Base-by-base conservation (phyloP, 495 filamentous ascomycete species). In the Neurospora discreta region DNA sequence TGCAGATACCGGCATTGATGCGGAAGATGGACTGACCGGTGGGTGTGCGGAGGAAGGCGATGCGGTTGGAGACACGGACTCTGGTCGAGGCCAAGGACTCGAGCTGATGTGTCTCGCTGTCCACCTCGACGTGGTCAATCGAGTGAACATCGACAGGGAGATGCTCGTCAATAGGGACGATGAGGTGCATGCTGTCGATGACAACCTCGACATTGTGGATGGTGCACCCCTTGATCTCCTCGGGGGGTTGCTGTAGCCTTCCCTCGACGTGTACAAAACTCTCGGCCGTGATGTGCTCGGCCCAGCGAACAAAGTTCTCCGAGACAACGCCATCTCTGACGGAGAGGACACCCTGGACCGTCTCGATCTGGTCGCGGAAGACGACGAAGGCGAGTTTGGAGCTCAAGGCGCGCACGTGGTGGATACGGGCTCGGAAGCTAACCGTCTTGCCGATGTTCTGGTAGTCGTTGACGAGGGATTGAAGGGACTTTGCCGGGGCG, bases 241-340 rank as follows among this genome's bases (percentile, higher is more conserved):
- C 91, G 8, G 88, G 86, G 3, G 93, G 89, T 80, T 87, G 87
- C 79, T 93, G 90, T 23, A 97, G 84, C 26, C 87, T 81, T 71
- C 92, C 95, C 46, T 90, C 88, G 39, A 97, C 90, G 74, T 91
- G 86, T 40, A 98, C 91, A 36, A 94, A 87, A 9, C 88, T 91
- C 81, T 98, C 94, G 44, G 89, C 84, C 72, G 90, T 93, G 72
- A 98, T 82, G 71, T 88, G 89, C 74, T 90, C 89, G 16, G 89
- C 89, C 88, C 91, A 98, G 81, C 97, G 95, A 40, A 97, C 90
- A 90, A 98, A 97, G 82, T 94, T 90, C 76, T 89, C 88, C 20
- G 87, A 89, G 16, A 90, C 77, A 46, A 77, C 85, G 77, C 77
- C 87, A 77, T 80, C 86, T 68, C 85, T 82, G 23, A 83, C 83